These are phyloP conservation scores for Huntiella abstrusa DNA, from an alignment of 2,329 filamentous ascomycete species.

Conservation along the genomic window DNA sequence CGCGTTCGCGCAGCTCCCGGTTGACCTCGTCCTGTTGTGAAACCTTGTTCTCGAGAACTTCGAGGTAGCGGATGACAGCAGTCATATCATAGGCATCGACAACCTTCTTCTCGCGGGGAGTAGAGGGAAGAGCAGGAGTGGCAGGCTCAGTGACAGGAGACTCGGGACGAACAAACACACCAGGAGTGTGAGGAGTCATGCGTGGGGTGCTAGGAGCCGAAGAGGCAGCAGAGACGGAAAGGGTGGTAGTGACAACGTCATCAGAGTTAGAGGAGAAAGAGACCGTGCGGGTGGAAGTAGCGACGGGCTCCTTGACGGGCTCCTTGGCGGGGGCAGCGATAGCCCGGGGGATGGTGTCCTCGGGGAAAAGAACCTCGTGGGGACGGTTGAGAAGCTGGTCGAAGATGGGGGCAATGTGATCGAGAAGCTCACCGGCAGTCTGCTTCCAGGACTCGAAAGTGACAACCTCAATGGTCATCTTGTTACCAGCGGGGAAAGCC, in stretches of 20 bases:
- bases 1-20: not conserved
- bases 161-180: slow-evolving; percentile 2
- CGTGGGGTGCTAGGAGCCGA: slow-evolving; percentile 7
- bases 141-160: not conserved
- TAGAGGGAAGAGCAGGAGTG: not conserved
- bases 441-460: slow-evolving; percentile 36
- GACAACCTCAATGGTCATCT: slow-evolving; percentile 37
- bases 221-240: not conserved
- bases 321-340: not conserved
- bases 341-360: not conserved
- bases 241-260: not conserved
- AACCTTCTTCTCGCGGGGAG: not conserved
- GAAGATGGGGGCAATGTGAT: slow-evolving; percentile 27
- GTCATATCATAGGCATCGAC: not conserved
- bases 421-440: slow-evolving; percentile 31
- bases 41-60: slow-evolving; percentile 8
- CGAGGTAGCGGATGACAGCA: slow-evolving; percentile 2
- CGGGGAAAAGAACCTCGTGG: slow-evolving; percentile 17
- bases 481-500: slow-evolving; percentile 34
- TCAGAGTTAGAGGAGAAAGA: not conserved
- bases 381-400: slow-evolving; percentile 22
- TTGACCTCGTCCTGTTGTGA: slow-evolving; percentile 4
- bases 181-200: not conserved
- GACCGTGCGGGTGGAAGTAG: not conserved
- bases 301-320: not conserved